phyloP scores from a whole-genome alignment of 2,329 filamentous ascomycete genomes.

The Kalmusia sp. region DNA sequence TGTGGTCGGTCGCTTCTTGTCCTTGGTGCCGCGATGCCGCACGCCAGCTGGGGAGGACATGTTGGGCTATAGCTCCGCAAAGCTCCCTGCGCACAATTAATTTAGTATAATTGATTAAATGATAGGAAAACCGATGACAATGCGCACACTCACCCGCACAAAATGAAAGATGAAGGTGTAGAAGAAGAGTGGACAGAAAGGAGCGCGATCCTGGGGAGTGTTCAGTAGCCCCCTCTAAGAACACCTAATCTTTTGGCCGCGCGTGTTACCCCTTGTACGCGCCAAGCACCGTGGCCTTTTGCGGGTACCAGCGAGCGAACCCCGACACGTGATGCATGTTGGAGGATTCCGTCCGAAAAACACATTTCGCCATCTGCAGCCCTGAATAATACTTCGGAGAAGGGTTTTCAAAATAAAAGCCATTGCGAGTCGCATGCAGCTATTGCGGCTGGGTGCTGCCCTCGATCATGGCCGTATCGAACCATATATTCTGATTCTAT shows the following conservation, averaged over 20 bases:
- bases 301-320: neutral
- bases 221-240: slow-evolving; percentile 21
- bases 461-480: no score
- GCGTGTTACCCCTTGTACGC: slow-evolving; percentile 11
- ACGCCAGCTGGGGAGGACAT: slow-evolving; percentile 49
- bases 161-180: slow-evolving; percentile 20
- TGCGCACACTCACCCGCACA: slow-evolving; percentile 27
- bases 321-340: slow-evolving; percentile 8
- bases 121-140: neutral
- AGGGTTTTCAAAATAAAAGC: no score
- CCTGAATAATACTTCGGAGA: no score
- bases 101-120: slow-evolving; percentile 20
- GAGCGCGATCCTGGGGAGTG: slow-evolving; percentile 19
- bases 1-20: slow-evolving; percentile 47
- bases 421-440: no score
- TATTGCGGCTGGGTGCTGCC: no score
- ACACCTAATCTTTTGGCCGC: slow-evolving; percentile 18
- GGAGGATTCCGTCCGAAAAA: no score
- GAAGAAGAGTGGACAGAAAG: slow-evolving; percentile 26
- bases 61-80: slow-evolving; percentile 30
- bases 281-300: slow-evolving; percentile 4
- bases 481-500: no score
- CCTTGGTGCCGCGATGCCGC: slow-evolving; percentile 47
- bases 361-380: no score
- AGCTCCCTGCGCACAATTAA: slow-evolving; percentile 30